Base-by-base conservation (phyloP, 2,329 filamentous ascomycete species). In the Exophiala sp. region DNA sequence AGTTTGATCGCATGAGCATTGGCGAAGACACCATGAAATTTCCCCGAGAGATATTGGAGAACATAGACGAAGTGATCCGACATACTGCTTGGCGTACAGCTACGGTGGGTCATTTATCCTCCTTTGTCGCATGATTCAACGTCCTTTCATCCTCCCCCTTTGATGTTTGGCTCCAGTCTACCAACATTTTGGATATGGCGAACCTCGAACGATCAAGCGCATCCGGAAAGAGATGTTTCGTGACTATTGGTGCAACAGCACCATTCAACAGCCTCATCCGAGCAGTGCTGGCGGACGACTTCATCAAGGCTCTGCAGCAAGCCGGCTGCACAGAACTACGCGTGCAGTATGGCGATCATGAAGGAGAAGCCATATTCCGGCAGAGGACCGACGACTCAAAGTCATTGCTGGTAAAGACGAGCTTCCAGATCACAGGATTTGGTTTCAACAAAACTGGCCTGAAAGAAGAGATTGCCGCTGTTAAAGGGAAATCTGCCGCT, bases 231-330 rank as follows among this genome's bases (percentile, higher is more conserved):
- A 43, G 72, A 49, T 94, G 89, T 68, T 88, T 99, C 62, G 86
- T 96, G 51, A 97, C 94, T 0, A 87, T 96, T 29, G 94, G 94
- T 52, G 92, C 94, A 5, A 99, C 92, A 0, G 91, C 91, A 12
- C 82, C 87, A 16, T 99, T 99, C 71, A 77, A 80, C 48, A 71
- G 78, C 5, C 81, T 99, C 2, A 80, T 96, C 52, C 72, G 78
- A 40, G 81, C 86, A 32, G 81, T 86, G 9, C 74, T 95, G 5
- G 73, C 78, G 14, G 72, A 79, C 0, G 63, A 69, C 0, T 91
- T 94, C 66, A 76, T 95, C 57, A 62, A 74, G 5, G 75, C 78
- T 4, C 78, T 97, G 10, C 66, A 69, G 9, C 65, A 72, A 2
- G 69, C 79, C 9, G 78, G 79, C 41, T 96, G 88, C 71, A 89